Evolutionary conservation across 208 protist species (phyloP).

Genomic region (Kentomonas sorsogonicus): DNA sequence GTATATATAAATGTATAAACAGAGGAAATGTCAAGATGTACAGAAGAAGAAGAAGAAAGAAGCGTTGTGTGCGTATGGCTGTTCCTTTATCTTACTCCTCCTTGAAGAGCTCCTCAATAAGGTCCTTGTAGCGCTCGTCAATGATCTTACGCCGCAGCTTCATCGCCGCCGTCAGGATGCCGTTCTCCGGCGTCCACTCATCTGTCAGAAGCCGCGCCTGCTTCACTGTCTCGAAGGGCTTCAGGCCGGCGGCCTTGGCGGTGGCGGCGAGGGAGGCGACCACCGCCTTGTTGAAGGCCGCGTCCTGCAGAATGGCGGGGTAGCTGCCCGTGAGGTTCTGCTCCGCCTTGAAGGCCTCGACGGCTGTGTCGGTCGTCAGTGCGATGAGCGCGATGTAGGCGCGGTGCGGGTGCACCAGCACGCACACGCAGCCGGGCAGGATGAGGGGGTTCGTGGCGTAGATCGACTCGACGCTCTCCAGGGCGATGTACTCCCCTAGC

Average conservation of each 20-base stretch:
- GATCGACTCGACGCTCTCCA: constrained; percentile 78
- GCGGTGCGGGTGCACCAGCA: constrained; percentile 73
- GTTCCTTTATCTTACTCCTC: constrained; percentile 14
- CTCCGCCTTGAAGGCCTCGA: constrained; percentile 43
- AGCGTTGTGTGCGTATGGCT: not conserved
- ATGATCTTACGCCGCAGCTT: constrained; percentile 68
- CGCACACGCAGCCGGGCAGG: constrained; percentile 61
- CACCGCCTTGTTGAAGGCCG: constrained; percentile 24
- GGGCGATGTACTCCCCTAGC: constrained; percentile 89
- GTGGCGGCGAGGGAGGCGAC: not conserved
- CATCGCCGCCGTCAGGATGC: constrained; percentile 58
- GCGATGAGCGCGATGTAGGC: constrained; percentile 63
- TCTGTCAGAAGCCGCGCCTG: constrained; percentile 35
- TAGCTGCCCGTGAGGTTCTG: constrained; percentile 14
- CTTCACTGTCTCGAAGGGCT: constrained; percentile 42
- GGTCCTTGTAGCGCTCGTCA: constrained; percentile 31
- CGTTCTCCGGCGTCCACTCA: constrained; percentile 81
- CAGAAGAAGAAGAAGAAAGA: constrained; percentile 9
- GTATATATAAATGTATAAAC: not conserved
- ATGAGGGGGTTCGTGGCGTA: constrained; percentile 59
- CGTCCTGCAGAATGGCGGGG: constrained; percentile 21
- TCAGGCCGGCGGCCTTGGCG: constrained; percentile 12
- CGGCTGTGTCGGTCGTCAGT: constrained; percentile 41
- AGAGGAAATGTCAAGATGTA: not conserved
- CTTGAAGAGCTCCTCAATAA: constrained; percentile 46